phyloP scores from a whole-genome alignment of 2,329 filamentous ascomycete genomes.

The Exophiala mesophila region DNA sequence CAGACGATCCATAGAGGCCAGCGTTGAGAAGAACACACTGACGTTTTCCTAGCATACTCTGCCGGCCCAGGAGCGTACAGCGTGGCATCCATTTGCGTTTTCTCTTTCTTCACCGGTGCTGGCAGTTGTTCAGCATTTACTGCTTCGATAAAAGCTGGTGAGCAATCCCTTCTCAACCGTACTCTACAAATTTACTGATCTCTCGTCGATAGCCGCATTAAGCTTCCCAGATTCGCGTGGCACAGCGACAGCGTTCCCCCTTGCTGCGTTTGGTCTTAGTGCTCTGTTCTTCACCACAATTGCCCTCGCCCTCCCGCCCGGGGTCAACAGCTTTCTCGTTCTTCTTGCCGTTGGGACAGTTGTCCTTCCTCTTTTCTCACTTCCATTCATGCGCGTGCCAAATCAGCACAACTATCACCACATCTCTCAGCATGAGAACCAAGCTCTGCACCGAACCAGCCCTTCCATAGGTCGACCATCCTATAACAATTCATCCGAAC shows the following conservation, averaged over 20 bases:
- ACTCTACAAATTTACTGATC: slow-evolving; percentile 2
- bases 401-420: slow-evolving; percentile 44
- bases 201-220: slow-evolving; percentile 58
- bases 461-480: slow-evolving; percentile 28
- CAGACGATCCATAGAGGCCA: slow-evolving; percentile 3
- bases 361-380: slow-evolving; percentile 66
- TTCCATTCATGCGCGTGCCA: slow-evolving; percentile 76
- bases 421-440: slow-evolving; percentile 35
- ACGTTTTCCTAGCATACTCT: slow-evolving; percentile 59
- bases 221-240: slow-evolving; percentile 91
- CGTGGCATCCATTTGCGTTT: slow-evolving; percentile 65
- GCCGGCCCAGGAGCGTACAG: slow-evolving; percentile 56
- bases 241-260: slow-evolving; percentile 87
- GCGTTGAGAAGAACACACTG: slow-evolving; percentile 25
- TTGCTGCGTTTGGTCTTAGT: slow-evolving; percentile 89
- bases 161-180: slow-evolving; percentile 14
- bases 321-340: slow-evolving; percentile 75
- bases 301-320: slow-evolving; percentile 73
- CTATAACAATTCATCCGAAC: slow-evolving; percentile 29
- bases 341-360: slow-evolving; percentile 77
- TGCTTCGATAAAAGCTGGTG: slow-evolving; percentile 72
- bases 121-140: slow-evolving; percentile 90
- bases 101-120: slow-evolving; percentile 77
- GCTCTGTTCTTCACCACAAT: slow-evolving; percentile 92
- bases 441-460: slow-evolving; percentile 31